Evolutionary conservation across 805 yeast genomes (phyloP).

Genomic region (Schizosaccharomyces osmophilus): DNA sequence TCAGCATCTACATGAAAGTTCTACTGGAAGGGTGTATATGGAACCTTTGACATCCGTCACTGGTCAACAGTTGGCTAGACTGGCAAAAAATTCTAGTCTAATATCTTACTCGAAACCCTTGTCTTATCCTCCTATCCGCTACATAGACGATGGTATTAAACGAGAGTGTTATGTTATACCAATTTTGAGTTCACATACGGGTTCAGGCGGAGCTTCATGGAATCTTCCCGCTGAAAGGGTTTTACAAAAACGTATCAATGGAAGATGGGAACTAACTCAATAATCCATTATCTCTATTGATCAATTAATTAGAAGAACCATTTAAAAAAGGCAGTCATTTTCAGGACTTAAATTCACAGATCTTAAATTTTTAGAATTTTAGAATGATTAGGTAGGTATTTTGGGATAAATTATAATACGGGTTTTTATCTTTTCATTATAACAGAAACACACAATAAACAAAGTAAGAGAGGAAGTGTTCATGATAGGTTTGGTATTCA

Average conservation of each 20-base stretch:
- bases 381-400: too few species aligned
- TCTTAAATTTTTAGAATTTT: too few species aligned
- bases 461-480: background rate
- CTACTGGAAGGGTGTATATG: conserved; percentile 20
- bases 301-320: too few species aligned
- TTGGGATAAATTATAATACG: too few species aligned
- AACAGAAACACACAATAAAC: background rate
- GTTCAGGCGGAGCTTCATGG: conserved; percentile 75
- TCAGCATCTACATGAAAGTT: conserved; percentile 35
- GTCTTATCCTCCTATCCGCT: conserved; percentile 71
- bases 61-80: conserved; percentile 51
- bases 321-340: too few species aligned
- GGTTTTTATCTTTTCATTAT: background rate
- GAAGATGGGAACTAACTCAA: conserved; percentile 30
- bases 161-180: conserved; percentile 81
- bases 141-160: conserved; percentile 26
- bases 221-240: conserved; percentile 64
- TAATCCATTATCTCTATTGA: too few species aligned
- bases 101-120: conserved; percentile 73
- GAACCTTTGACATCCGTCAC: conserved; percentile 51
- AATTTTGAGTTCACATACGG: conserved; percentile 58
- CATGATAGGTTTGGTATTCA: too few species aligned
- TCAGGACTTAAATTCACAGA: too few species aligned
- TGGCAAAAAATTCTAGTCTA: conserved; percentile 41
- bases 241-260: conserved; percentile 37